phyloP scores from a whole-genome alignment of 768 basidiomycete genomes.

The Gloeostereum incarnatum region DNA sequence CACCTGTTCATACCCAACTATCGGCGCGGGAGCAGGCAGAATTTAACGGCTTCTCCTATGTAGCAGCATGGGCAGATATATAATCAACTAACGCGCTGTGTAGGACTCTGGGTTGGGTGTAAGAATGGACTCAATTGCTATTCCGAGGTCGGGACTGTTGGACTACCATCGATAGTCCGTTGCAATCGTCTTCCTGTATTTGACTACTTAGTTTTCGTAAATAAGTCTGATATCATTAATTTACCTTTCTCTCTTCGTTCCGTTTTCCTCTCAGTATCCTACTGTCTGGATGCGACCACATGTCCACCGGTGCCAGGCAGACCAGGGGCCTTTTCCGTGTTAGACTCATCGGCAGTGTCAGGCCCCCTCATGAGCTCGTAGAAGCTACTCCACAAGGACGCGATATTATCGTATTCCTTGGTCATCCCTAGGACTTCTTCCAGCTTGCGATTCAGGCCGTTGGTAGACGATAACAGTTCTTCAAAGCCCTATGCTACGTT shows the following conservation, averaged over 20 bases:
- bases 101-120: constrained; percentile 18
- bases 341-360: constrained; percentile 21
- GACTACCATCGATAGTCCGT: constrained; percentile 13
- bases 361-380: constrained; percentile 65
- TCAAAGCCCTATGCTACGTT: constrained; percentile 65
- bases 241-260: constrained; percentile 4
- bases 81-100: constrained; percentile 20
- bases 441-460: constrained; percentile 80
- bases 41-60: constrained; percentile 98
- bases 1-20: constrained; percentile 92
- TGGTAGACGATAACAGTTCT: constrained; percentile 75
- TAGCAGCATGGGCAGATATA: constrained; percentile 57
- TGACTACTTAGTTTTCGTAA: constrained; percentile 23
- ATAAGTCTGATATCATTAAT: constrained; percentile 11
- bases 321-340: constrained; percentile 24
- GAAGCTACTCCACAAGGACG: constrained; percentile 76
- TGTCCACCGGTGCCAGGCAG: constrained; percentile 71
- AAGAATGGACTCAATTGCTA: constrained; percentile 20
- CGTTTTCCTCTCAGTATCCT: no score
- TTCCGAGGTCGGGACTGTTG: constrained; percentile 2
- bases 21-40: constrained; percentile 87
- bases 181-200: constrained; percentile 23
- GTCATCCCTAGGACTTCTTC: constrained; percentile 93
- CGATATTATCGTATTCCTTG: constrained; percentile 84
- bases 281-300: constrained; percentile 24